Percentiles rank a stretch among this genome's conserved stretches.
These are phyloP conservation scores for Neophaeococcomyces aloes DNA, from an alignment of 2,329 filamentous ascomycete genomes.

Conservation along the genomic window DNA sequence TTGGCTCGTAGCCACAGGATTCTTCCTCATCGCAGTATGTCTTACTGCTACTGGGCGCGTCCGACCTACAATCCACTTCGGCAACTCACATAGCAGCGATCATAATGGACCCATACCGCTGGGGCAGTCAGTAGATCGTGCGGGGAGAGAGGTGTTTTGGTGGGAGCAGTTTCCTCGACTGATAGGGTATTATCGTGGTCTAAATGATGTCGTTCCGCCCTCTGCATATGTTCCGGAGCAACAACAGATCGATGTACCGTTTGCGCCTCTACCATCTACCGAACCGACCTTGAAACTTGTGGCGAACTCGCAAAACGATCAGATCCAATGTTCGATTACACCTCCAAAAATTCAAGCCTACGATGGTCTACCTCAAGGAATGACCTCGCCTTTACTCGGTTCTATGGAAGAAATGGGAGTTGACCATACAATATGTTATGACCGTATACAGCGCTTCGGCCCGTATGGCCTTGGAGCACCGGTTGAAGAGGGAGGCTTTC, in stretches of 20 bases:
- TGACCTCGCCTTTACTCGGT: conserved; percentile 46
- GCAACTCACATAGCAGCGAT: conserved; percentile 1
- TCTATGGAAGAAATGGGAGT: conserved; percentile 51
- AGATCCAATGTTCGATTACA: conserved; percentile 6
- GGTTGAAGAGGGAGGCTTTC: conserved; percentile 22
- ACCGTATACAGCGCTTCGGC: conserved; percentile 59
- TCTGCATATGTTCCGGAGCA: conserved; percentile 17
- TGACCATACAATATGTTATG: conserved; percentile 55
- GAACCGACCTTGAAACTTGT: background rate
- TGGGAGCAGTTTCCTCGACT: conserved; percentile 20
- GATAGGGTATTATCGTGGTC: conserved; percentile 1
- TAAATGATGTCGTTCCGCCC: conserved; percentile 9
- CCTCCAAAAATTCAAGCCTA: conserved; percentile 16
- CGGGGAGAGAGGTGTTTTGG: conserved; percentile 21
- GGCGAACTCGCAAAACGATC: background rate
- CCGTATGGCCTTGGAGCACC: conserved; percentile 34
- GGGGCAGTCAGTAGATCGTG: conserved; percentile 13
- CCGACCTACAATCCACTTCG: background rate
- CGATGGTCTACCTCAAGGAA: conserved; percentile 18
- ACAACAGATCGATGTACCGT: conserved; percentile 6
- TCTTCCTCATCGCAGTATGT: conserved; percentile 8
- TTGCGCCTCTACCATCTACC: background rate
- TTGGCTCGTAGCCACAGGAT: conserved; percentile 12
- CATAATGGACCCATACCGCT: conserved; percentile 14
- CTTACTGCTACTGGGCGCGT: background rate